Base-by-base conservation (phyloP, 805 yeast genomes). In the Naumovozyma dairenensis region DNA sequence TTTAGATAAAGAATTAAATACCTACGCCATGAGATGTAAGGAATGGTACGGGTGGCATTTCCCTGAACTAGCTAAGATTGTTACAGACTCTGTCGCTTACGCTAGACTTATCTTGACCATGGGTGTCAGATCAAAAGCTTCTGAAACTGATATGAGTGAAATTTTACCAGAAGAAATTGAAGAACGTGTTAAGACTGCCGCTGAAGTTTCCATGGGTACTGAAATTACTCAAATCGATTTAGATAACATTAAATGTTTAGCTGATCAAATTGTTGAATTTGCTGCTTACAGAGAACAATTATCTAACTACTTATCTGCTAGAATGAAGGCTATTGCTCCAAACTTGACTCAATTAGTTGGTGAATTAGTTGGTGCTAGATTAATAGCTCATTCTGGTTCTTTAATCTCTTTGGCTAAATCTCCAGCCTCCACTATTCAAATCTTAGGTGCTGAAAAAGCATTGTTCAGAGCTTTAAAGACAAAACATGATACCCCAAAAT, bases 31-130 rank as follows among this genome's bases (percentile, higher is more conserved):
- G 98, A 79, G 98, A 69, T 77, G 89, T 66, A 92, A 89, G 69
- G 98, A 92, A 68, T 92, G 98, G 98, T 92, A 92, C 67, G 98
- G 98, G 46, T 92, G 98, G 98, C 98, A 92, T 65, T 92, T 92
- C 79, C 98, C 98, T 25, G 98, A 92, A 65, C 76, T 92, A 76
- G 96, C 96, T 53, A 92, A 92, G 73, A 85, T 89, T 61, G 82
- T 92, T 51, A 77, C 80, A 48, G 98, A 89, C 66, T 87, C 95
- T 46, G 89, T 84, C 51, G 96, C 96, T 30, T 89, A 77, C 62
- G 97, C 97, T 42, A 80, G 93, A 69, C 82, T 86, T 49, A 83
- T 92, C 57, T 73, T 86, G 64, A 71, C 79, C 50, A 86, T 92
- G 96, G 97, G 97, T 49, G 66, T 83, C 50, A 77, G 98, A 69